Evolutionary conservation across 805 yeast species (phyloP).

Genomic region (Wickerhamomyces kurtzmanii): DNA sequence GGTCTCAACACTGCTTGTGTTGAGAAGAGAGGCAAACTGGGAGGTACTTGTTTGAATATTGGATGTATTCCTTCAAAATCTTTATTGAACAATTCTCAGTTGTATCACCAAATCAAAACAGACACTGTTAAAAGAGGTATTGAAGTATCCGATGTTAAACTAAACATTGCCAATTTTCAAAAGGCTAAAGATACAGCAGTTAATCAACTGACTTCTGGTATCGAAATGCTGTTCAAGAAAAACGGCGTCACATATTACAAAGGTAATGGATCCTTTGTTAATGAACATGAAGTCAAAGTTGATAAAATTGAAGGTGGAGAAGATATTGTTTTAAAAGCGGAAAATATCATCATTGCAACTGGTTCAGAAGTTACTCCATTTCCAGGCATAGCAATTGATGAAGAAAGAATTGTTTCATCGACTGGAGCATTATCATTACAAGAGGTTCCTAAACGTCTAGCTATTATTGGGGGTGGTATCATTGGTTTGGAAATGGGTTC

Average conservation of each 20-base stretch:
- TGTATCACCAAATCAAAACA: slow-evolving; percentile 80
- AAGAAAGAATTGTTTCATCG: slow-evolving; percentile 92
- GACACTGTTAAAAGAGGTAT: slow-evolving; percentile 89
- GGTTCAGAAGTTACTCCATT: slow-evolving; percentile 98
- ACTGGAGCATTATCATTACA: slow-evolving; percentile 82
- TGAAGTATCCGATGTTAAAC: slow-evolving; percentile 64
- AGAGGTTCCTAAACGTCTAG: slow-evolving; percentile 86
- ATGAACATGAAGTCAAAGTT: slow-evolving; percentile 70
- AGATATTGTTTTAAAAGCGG: slow-evolving; percentile 65
- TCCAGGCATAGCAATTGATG: slow-evolving; percentile 96
- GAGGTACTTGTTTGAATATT: slow-evolving; percentile 97
- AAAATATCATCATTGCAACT: slow-evolving; percentile 90
- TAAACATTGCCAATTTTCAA: slow-evolving; percentile 75
- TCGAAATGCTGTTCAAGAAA: slow-evolving; percentile 91
- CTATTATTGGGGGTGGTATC: slow-evolving; percentile 98
- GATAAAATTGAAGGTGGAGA: slow-evolving; percentile 82
- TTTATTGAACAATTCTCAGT: slow-evolving; percentile 84
- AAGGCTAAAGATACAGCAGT: slow-evolving; percentile 91
- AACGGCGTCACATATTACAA: slow-evolving; percentile 91
- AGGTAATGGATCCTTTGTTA: slow-evolving; percentile 84
- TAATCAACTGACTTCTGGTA: slow-evolving; percentile 82
- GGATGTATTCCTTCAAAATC: slow-evolving; percentile 99
- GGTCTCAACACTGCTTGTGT: slow-evolving; percentile 93
- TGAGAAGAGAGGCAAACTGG: slow-evolving; percentile 92
- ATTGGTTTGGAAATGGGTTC: slow-evolving; percentile 99